A percentile compares a stretch with the other conserved stretches of the same genome.
These are phyloP conservation scores for Verbascum thapsus DNA, from an alignment of 257 asterid genomes.

Conservation along the genomic window DNA sequence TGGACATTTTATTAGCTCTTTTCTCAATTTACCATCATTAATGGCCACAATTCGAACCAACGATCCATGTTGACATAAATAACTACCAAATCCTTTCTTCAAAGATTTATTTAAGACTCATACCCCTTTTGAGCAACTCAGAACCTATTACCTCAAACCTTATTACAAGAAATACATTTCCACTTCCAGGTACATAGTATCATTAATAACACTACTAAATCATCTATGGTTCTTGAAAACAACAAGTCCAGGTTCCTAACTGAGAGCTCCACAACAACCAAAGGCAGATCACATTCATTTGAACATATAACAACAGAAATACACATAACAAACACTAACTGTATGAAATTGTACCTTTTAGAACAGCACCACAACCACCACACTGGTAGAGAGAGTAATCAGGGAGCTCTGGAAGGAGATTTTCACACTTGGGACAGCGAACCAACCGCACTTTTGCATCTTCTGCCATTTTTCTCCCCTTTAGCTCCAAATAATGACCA, in stretches of 20 bases:
- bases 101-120: slow-evolving; percentile 9
- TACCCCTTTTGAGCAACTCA: no score
- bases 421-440: slow-evolving; percentile 95
- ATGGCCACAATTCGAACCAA: slow-evolving; percentile 12
- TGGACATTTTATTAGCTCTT: no score
- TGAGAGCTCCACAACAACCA: slow-evolving; percentile 13
- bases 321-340: slow-evolving; percentile 9
- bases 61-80: slow-evolving; percentile 8
- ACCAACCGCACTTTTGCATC: slow-evolving; percentile 65
- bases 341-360: slow-evolving; percentile 53
- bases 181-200: neutral
- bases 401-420: slow-evolving; percentile 79
- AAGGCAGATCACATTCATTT: neutral
- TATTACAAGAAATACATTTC: neutral
- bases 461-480: slow-evolving; percentile 52
- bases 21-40: neutral
- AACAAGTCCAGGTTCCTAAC: slow-evolving; percentile 26
- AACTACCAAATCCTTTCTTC: neutral
- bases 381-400: slow-evolving; percentile 84
- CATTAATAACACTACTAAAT: slow-evolving; percentile 9
- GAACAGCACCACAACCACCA: slow-evolving; percentile 93
- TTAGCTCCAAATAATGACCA: slow-evolving; percentile 33
- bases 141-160: slow-evolving; percentile 15
- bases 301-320: slow-evolving; percentile 4
- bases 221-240: neutral